Conservation (phyloP, 1,284 basidiomycete species). For the Sanguinoderma infundibulare region DNA sequence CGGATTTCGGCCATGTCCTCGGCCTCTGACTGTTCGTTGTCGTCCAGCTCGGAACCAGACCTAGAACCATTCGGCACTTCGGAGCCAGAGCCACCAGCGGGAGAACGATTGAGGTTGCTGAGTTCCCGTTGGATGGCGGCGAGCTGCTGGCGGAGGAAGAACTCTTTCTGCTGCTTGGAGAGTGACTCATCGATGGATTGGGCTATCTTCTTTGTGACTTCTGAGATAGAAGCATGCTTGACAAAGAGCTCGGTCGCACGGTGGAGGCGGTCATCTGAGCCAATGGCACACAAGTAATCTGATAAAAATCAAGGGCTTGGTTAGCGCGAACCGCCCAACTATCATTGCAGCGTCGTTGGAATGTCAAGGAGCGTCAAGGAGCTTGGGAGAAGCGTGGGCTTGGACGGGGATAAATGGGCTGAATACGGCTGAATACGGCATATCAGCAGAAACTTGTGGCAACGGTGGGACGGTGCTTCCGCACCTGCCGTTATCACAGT, state of each 20-base stretch:
- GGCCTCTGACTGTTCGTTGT: constrained; percentile 77
- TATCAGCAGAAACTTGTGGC: not conserved
- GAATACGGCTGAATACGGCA: not conserved
- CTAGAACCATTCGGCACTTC: constrained; percentile 1
- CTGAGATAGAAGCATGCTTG: constrained; percentile 74
- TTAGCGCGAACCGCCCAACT: not conserved
- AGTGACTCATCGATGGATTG: constrained; percentile 78
- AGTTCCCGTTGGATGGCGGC: constrained; percentile 90
- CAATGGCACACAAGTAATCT: constrained; percentile 64
- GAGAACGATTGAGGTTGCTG: constrained; percentile 53
- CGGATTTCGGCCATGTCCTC: constrained; percentile 81
- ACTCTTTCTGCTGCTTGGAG: constrained; percentile 83
- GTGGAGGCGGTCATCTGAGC: constrained; percentile 61
- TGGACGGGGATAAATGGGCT: not conserved
- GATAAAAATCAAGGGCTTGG: not conserved
- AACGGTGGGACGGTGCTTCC: not conserved
- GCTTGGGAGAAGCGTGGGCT: not conserved
- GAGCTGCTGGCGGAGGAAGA: constrained; percentile 85
- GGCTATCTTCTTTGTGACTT: constrained; percentile 78
- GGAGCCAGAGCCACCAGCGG: constrained; percentile 18
- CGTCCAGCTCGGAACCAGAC: constrained; percentile 60
- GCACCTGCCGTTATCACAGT: not conserved
- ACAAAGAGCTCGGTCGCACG: constrained; percentile 70
- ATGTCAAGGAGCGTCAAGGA: not conserved
- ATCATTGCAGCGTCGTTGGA: not conserved